A percentile compares a stretch with the other conserved stretches of the same genome.
Evolutionary conservation across 2,329 filamentous ascomycete species (phyloP).

Genomic region (Colletotrichum aenigma): DNA sequence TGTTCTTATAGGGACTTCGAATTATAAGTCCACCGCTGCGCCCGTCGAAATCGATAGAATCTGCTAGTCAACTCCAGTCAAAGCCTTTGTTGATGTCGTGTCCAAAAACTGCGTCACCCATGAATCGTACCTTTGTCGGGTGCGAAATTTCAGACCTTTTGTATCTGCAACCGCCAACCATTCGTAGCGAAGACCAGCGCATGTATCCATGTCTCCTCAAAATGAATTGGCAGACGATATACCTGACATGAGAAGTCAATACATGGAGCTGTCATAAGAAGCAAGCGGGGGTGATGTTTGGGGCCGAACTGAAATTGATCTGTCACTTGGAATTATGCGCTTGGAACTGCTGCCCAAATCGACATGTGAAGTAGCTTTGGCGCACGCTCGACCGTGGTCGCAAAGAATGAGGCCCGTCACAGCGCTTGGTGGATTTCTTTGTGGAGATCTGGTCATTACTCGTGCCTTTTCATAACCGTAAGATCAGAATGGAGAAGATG

Average conservation of each 20-base stretch:
- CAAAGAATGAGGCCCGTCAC: not conserved
- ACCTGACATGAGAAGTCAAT: not conserved
- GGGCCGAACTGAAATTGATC: not conserved
- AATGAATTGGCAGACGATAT: not conserved
- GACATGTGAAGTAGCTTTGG: not conserved
- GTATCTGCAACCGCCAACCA: too few species aligned
- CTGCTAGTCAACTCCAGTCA: too few species aligned
- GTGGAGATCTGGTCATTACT: not conserved
- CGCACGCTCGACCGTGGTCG: not conserved
- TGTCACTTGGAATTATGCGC: not conserved
- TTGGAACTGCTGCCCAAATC: not conserved
- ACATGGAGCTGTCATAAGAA: not conserved
- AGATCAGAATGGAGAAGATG: not conserved
- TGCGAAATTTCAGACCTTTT: too few species aligned
- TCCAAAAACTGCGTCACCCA: too few species aligned
- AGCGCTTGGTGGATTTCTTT: not conserved
- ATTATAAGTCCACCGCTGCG: too few species aligned
- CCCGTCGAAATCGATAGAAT: too few species aligned
- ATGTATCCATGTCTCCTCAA: too few species aligned
- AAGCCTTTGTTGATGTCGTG: too few species aligned
- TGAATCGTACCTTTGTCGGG: too few species aligned
- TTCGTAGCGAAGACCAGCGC: too few species aligned
- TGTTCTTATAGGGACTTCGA: too few species aligned
- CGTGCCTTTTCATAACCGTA: not conserved
- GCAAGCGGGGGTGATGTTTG: not conserved